These are phyloP conservation scores for Butyriboletus appendiculatus DNA, from an alignment of 1,284 basidiomycete genomes.

Conservation along the genomic window DNA sequence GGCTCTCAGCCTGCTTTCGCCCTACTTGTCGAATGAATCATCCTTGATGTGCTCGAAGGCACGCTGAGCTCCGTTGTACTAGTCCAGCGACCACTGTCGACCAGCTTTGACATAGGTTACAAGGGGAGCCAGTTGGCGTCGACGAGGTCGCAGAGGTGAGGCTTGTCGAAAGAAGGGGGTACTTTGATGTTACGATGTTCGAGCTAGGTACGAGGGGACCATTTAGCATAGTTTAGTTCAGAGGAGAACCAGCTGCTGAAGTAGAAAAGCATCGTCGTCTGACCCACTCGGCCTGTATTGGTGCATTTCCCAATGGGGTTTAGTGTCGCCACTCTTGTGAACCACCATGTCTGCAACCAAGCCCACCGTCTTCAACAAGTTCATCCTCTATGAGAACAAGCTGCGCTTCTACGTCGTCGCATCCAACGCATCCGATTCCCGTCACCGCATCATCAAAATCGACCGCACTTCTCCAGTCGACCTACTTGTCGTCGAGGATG, in stretches of 20 bases:
- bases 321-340: neutral
- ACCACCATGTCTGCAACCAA: slow-evolving; percentile 2
- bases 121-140: slow-evolving; percentile 54
- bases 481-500: slow-evolving; percentile 81
- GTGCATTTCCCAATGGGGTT: slow-evolving; percentile 8
- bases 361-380: slow-evolving; percentile 72
- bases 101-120: slow-evolving; percentile 17
- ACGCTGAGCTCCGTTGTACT: slow-evolving; percentile 65
- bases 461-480: slow-evolving; percentile 81
- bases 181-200: slow-evolving; percentile 65
- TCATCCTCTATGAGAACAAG: slow-evolving; percentile 89
- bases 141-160: slow-evolving; percentile 58
- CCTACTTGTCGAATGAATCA: slow-evolving; percentile 71
- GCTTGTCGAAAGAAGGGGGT: slow-evolving; percentile 47
- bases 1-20: slow-evolving; percentile 77
- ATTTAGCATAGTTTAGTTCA: slow-evolving; percentile 53
- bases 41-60: slow-evolving; percentile 59
- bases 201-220: slow-evolving; percentile 66
- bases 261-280: neutral
- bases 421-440: slow-evolving; percentile 80
- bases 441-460: slow-evolving; percentile 90
- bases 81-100: slow-evolving; percentile 55
- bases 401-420: slow-evolving; percentile 88
- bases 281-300: neutral
- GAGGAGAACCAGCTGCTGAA: slow-evolving; percentile 29